Evolutionary conservation across 805 yeast species (phyloP).

Genomic region (Ogataea henricii): DNA sequence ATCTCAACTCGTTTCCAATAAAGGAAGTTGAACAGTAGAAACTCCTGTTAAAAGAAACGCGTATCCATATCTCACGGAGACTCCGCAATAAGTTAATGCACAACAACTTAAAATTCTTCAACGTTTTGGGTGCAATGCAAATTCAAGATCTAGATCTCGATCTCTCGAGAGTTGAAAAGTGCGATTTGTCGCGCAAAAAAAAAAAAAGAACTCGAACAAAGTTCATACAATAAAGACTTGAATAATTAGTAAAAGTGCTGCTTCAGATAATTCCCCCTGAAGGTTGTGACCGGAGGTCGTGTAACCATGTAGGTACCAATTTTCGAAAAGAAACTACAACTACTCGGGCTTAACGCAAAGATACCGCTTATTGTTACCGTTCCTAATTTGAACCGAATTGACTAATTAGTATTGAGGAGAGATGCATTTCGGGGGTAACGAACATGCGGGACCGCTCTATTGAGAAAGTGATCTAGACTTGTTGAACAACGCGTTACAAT

Average conservation of each 20-base stretch:
- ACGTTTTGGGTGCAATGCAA: neutral
- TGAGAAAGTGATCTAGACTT: neutral
- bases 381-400: neutral
- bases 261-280: too few species aligned
- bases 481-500: neutral
- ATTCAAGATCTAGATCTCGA: conserved; percentile 1
- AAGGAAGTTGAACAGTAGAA: neutral
- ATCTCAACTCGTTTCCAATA: too few species aligned
- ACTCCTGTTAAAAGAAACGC: neutral
- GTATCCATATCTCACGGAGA: neutral
- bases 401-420: neutral
- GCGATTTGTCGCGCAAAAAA: neutral
- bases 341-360: neutral
- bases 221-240: too few species aligned
- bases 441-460: too few species aligned
- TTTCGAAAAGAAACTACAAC: neutral
- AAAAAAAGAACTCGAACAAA: neutral
- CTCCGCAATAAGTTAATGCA: neutral
- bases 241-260: too few species aligned
- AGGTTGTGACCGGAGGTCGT: neutral
- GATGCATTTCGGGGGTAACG: neutral
- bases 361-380: neutral
- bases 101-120: neutral
- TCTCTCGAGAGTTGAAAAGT: neutral
- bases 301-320: neutral